Evolutionary conservation across 1,284 basidiomycete genomes (phyloP).

Genomic region (Schizopora paradoxa): DNA sequence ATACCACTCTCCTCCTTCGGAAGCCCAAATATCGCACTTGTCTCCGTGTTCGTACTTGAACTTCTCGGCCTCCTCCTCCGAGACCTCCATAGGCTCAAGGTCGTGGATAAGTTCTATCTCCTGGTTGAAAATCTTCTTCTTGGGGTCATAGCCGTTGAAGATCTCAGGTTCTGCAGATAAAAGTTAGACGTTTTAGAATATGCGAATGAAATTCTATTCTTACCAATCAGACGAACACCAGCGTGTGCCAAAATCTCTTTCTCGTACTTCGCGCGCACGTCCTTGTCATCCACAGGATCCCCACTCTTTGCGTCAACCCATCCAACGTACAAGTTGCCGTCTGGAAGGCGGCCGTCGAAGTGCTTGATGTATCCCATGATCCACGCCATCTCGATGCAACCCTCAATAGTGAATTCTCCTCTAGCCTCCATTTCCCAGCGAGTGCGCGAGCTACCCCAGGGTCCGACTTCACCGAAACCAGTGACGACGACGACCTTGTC

Average conservation of each 20-base stretch:
- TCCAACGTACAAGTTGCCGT: constrained; percentile 88
- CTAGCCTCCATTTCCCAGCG: constrained; percentile 99
- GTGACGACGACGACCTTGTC: constrained; percentile 96
- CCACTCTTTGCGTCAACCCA: constrained; percentile 96
- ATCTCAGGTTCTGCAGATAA: constrained; percentile 80
- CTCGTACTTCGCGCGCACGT: constrained; percentile 90
- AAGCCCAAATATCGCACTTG: constrained; percentile 93
- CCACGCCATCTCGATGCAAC: constrained; percentile 99
- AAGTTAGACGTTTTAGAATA: constrained; percentile 12
- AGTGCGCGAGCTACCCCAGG: constrained; percentile 97
- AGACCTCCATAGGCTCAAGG: constrained; percentile 92
- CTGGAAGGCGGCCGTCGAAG: constrained; percentile 94
- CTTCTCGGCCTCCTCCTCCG: constrained; percentile 85
- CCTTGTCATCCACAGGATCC: constrained; percentile 98
- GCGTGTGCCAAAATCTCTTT: constrained; percentile 89
- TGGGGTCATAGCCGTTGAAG: constrained; percentile 96
- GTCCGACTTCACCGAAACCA: constrained; percentile 97
- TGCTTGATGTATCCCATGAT: constrained; percentile 99
- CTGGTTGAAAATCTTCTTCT: constrained; percentile 95
- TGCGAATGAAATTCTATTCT: constrained; percentile 24
- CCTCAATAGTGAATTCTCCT: constrained; percentile 93
- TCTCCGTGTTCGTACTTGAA: constrained; percentile 97
- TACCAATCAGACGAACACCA: constrained; percentile 94
- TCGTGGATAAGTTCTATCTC: constrained; percentile 97
- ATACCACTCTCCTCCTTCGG: constrained; percentile 88